Evolutionary conservation across 495 filamentous ascomycete species (phyloP), one percentile per base, ranked within the genome.

Genomic region (Umbilicaria muhlenbergii): DNA sequence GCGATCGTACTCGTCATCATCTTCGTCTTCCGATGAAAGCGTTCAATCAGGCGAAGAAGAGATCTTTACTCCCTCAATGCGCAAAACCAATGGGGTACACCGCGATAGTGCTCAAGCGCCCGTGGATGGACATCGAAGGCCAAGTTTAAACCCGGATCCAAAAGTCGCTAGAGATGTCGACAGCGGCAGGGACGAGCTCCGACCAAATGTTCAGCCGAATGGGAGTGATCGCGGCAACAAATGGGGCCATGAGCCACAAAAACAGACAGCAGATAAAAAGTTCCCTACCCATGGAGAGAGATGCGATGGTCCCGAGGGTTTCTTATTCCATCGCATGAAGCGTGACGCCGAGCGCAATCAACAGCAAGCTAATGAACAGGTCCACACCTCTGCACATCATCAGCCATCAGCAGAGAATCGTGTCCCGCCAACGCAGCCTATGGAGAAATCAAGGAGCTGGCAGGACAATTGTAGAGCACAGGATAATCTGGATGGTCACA

Each of bases 11-110:
- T 46, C 49, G 21, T 53, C 53, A 17, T 46, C 51, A 34, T 37
- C 45, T 15, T 50, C 53, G 13, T 50, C 47, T 41, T 53, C 50
- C 34, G 53, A 52, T 8, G 50, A 46, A 13, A 41, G 42, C 18
- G 34, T 44, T 44, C 34, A 35, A 17, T 17, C 16, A 32, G 42
- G 36, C 1, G 34, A 18, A 38, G 42, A 37, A 12, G 16, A 44
- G 19, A 15, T 38, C 18, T 44, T 37, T 17, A 38, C 42, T 16
- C 38, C 42, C 17, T 17, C 42, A 10, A 35, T 17, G 35, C 34
- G 24, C 24, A 28, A 38, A 24, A 1, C 42, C 11, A 33, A 32
- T 34, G 38, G 15, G 5, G 19, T 21, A 40, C 14, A 24, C 7
- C 38, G 12, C 38, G 19, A 16, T 7, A 6, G 5, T n/a, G 11